Base-by-base conservation (phyloP, 2,329 filamentous ascomycete genomes). In the Colletotrichum sp. region DNA sequence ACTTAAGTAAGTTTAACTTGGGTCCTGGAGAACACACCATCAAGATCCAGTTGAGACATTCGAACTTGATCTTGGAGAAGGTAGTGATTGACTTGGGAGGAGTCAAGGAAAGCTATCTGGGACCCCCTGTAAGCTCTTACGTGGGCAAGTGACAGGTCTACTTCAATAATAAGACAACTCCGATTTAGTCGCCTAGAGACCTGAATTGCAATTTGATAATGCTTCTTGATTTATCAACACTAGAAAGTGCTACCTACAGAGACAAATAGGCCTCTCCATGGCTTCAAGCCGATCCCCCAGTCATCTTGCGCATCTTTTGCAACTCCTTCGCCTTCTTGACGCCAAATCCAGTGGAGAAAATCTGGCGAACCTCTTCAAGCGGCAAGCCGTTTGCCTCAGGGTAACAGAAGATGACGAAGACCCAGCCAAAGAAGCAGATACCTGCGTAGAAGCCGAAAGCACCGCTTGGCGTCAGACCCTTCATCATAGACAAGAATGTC, bases 341-440 rank as follows among this genome's bases (percentile, higher is more conserved):
- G 15, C 87, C 87, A 74, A 89, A 89, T 0, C 86, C 86, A 52
- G 87, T 83, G 34, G 85, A 79, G 77, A 91, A 91, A 7, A 90
- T 84, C 69, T 88, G 86, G 28, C 87, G 82, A n/a, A 91, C 86
- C 62, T 89, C 88, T 78, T 91, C 90, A 8, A 91, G 82, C 22
- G 88, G 86, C 84, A 91, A 87, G 8, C 89, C 89, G 77, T 89
- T 89, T 3, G 89, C 88, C 76, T 91, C 88, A 1, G 89, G 89
- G 75, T 89, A 91, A 77, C 83, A 89, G 81, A 89, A 86, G 71
- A 87, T 84, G 34, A 90, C 84, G 71, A 87, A 83, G 7, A 89
- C 66, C 80, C 85, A 88, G 16, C 88, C 88, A 34, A 87, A 78
- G 73, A 87, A 84, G 78, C 88, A 90, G 34, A 90, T 87, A 1